These are phyloP conservation scores for Phytopythium mirpurense DNA, from an alignment of 352 stramenopile species.

Conservation along the genomic window DNA sequence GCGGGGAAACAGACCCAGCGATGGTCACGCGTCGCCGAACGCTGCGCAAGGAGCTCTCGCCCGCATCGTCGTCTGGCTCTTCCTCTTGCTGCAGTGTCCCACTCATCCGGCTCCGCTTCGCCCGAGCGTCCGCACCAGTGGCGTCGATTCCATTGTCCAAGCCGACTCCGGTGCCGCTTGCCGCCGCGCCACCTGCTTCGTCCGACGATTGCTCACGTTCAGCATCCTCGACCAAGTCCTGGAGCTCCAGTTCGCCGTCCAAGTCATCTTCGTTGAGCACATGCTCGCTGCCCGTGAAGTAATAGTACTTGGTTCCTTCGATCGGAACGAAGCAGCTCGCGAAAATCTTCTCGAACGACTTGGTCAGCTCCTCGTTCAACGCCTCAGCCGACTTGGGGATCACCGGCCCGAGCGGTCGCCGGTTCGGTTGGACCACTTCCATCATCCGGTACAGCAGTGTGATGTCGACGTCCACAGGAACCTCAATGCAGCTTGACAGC, in stretches of 20 bases:
- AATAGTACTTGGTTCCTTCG: conserved; percentile 77
- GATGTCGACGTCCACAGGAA: conserved; percentile 84
- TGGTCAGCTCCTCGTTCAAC: conserved; percentile 60
- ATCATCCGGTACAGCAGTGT: conserved; percentile 85
- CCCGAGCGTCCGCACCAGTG: neutral
- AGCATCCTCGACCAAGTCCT: conserved; percentile 59
- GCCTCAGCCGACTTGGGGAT: conserved; percentile 28
- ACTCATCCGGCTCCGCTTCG: neutral
- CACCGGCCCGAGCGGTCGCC: conserved; percentile 1
- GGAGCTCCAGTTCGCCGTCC: conserved; percentile 52
- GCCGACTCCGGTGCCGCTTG: neutral
- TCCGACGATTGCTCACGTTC: conserved; percentile 20
- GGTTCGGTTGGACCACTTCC: conserved; percentile 26
- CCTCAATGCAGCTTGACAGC: conserved; percentile 79
- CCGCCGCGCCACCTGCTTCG: neutral
- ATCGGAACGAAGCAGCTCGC: conserved; percentile 56
- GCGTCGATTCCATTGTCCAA: neutral
- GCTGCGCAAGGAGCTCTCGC: neutral
- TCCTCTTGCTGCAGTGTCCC: neutral
- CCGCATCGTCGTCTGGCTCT: neutral
- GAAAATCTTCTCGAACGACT: conserved; percentile 69
- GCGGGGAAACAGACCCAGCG: neutral
- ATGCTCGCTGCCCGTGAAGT: conserved; percentile 68
- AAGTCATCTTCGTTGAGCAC: conserved; percentile 47
- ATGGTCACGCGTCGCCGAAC: conserved; percentile 5